Conservation (phyloP, 148 eudicot genomes). For the Silene latifolia region DNA sequence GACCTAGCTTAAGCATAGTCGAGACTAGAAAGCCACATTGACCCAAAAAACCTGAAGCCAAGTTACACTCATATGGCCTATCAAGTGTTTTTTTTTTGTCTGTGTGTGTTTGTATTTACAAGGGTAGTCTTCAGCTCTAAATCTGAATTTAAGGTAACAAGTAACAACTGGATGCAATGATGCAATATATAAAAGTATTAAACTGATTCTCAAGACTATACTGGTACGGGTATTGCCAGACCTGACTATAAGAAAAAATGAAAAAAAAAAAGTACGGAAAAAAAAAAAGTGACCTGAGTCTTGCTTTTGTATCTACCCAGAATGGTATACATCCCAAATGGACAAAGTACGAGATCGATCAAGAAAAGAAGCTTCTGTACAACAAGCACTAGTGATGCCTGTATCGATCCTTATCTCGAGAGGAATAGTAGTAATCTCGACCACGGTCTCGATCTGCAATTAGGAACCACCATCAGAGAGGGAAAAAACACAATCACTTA, state of each 20-base stretch:
- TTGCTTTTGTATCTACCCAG: not conserved
- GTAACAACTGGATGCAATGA: too few species aligned
- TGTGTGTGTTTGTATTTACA: too few species aligned
- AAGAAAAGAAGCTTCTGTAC: not conserved
- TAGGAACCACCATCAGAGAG: not conserved
- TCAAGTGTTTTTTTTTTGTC: too few species aligned
- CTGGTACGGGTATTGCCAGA: not conserved
- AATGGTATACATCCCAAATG: not conserved
- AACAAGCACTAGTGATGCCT: conserved; percentile 47
- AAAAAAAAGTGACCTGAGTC: not conserved
- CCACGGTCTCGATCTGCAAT: conserved; percentile 40
- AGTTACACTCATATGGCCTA: too few species aligned
- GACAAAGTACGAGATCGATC: not conserved
- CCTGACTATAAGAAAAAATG: not conserved
- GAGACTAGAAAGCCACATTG: too few species aligned
- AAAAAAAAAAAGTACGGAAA: not conserved
- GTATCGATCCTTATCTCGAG: conserved; percentile 77
- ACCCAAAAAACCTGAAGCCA: too few species aligned
- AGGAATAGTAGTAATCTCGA: conserved; percentile 45
- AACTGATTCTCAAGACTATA: not conserved
- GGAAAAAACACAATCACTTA: not conserved
- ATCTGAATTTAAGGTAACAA: too few species aligned
- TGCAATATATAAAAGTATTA: not conserved
- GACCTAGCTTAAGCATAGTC: too few species aligned
- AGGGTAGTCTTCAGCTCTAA: too few species aligned